Percentiles rank a stretch among this genome's conserved stretches.
Evolutionary conservation across 306 rosid genomes (phyloP).

Genomic region (Sechiopsis laciniata): DNA sequence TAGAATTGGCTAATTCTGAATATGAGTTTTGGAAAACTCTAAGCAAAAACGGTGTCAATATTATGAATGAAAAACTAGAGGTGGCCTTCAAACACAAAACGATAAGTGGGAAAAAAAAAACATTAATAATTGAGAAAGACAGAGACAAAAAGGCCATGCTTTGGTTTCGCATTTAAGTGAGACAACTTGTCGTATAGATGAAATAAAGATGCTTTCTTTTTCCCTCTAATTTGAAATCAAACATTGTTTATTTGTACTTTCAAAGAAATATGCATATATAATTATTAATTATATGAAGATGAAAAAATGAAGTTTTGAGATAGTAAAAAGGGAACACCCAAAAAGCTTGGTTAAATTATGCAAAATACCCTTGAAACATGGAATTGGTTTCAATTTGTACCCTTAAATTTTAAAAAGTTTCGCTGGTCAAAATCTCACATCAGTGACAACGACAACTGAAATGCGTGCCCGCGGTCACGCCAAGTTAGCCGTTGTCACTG

Average conservation of each 20-base stretch:
- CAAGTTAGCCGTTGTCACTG: too few relatives aligned
- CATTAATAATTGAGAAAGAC: not conserved
- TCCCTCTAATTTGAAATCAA: not conserved
- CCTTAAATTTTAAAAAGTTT: too few relatives aligned
- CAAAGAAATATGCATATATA: too few relatives aligned
- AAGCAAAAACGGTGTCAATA: not conserved
- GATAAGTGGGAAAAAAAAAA: not conserved
- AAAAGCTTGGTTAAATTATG: too few relatives aligned
- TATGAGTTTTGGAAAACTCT: not conserved
- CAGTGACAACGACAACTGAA: too few relatives aligned
- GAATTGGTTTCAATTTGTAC: too few relatives aligned
- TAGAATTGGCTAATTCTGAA: not conserved
- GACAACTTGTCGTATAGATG: not conserved
- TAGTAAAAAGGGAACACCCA: not conserved
- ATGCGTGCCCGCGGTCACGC: too few relatives aligned
- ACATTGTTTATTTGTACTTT: not conserved
- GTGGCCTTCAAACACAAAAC: not conserved
- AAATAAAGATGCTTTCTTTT: not conserved
- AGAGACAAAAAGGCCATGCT: constrained; percentile 9
- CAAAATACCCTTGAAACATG: too few relatives aligned
- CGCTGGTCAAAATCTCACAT: too few relatives aligned
- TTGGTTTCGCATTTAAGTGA: not conserved
- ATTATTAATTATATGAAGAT: not conserved
- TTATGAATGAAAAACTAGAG: not conserved
- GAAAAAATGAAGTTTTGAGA: not conserved